Conservation (phyloP, 177 flowering plant genomes). For the Tripterygium wilfordii region DNA sequence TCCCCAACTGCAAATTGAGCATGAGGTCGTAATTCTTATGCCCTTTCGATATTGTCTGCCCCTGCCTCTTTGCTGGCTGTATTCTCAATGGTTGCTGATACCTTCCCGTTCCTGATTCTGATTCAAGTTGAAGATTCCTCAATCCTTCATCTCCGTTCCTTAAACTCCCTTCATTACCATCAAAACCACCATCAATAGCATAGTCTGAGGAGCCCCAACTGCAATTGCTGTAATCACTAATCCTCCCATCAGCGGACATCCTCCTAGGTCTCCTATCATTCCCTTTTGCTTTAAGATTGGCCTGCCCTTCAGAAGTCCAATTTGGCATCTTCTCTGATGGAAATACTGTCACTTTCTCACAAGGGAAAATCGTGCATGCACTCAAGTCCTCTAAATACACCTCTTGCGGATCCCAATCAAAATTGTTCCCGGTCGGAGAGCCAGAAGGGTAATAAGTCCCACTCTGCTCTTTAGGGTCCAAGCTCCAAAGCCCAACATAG, state of each 20-base stretch:
- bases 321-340: conserved; percentile 70
- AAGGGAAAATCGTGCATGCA: conserved; percentile 46
- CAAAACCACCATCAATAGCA: conserved; percentile 20
- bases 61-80: conserved; percentile 52
- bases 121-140: conserved; percentile 18
- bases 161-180: conserved; percentile 22
- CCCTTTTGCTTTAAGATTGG: conserved; percentile 13
- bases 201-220: conserved; percentile 29
- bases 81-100: conserved; percentile 16
- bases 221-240: conserved; percentile 22
- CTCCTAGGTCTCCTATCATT: conserved; percentile 24
- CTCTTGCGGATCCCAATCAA: conserved; percentile 65
- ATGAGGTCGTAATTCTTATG: conserved; percentile 90
- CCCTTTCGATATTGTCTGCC: conserved; percentile 72
- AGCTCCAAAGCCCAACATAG: conserved; percentile 79
- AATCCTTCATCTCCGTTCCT: conserved; percentile 30
- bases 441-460: conserved; percentile 76
- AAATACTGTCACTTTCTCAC: conserved; percentile 52
- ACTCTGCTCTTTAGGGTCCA: conserved; percentile 56
- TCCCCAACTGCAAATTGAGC: conserved; percentile 93
- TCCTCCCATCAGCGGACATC: conserved; percentile 35
- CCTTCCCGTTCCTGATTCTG: conserved; percentile 13
- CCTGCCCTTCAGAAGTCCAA: conserved; percentile 41
- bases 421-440: conserved; percentile 17
- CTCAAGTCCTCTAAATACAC: conserved; percentile 40